Percentiles rank a stretch among this genome's conserved stretches.
These are phyloP conservation scores for Pichia nanzhaoensis DNA, from an alignment of 805 yeast species.

Conservation along the genomic window DNA sequence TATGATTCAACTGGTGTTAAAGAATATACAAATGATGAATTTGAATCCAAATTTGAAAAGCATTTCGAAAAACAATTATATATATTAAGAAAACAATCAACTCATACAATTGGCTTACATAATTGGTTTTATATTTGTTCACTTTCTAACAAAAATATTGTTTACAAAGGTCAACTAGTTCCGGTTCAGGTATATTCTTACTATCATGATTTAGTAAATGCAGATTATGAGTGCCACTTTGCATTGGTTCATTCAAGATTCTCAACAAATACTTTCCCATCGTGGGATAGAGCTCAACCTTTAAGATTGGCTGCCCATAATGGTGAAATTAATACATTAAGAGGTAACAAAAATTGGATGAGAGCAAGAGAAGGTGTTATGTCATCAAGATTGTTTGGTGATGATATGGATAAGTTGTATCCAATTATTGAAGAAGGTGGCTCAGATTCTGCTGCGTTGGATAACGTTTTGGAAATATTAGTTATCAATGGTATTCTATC, in stretches of 20 bases:
- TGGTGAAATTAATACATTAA: conserved; percentile 94
- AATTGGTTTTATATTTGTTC: conserved; percentile 98
- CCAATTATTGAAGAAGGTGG: conserved; percentile 99
- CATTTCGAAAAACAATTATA: conserved; percentile 78
- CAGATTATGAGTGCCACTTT: conserved; percentile 90
- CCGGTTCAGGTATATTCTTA: conserved; percentile 94
- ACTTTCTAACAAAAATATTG: conserved; percentile 79
- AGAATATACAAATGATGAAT: conserved; percentile 41
- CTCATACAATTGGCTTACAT: conserved; percentile 87
- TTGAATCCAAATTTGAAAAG: conserved; percentile 49
- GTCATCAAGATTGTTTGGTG: conserved; percentile 82
- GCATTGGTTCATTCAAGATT: conserved; percentile 96
- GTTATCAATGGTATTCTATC: conserved; percentile 88
- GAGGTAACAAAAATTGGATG: conserved; percentile 99
- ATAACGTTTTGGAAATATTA: conserved; percentile 86
- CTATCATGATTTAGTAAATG: conserved; percentile 87
- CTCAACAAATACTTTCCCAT: conserved; percentile 97
- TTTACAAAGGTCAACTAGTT: conserved; percentile 95
- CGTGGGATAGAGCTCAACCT: conserved; percentile 99
- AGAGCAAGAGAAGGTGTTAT: conserved; percentile 96
- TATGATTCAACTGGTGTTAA: conserved; percentile 32
- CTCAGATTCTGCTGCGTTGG: conserved; percentile 96
- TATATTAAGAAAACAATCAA: conserved; percentile 80
- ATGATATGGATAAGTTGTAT: conserved; percentile 80
- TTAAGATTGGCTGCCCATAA: conserved; percentile 96